Evolutionary conservation across 78 protist species (phyloP), one percentile per base, ranked within the genome.

Genomic region (Dictyostelium discoideum): DNA sequence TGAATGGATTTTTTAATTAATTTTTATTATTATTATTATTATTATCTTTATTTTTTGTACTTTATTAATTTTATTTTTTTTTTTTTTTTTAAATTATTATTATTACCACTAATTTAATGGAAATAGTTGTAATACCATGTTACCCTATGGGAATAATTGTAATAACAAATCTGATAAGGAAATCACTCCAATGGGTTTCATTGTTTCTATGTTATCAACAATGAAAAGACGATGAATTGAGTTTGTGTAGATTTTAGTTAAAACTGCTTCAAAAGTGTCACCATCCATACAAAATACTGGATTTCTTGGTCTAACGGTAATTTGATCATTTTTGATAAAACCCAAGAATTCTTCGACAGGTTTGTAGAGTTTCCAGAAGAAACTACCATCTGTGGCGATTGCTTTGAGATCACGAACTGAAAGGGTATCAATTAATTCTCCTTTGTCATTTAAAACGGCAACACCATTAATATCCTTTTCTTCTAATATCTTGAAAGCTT

Each of bases 171-270:
- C 95, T 54, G 77, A 42, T 1, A 90, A 7, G 4, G 69, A 22
- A 48, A 90, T 90, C 0, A 90, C 95, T 2, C 84, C 81, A 20
- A 82, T 90, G 83, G 95, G 95, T 39, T 82, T 80, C 60, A 69
- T 63, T 3, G 88, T 13, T 24, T 80, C 87, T 0, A 63, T 3
- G 6, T 3, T 14, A 69, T 90, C 95, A 11, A 90, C 88, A 0
- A 90, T 85, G 76, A 90, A 90, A 79, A 90, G 69, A 90, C 95
- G 95, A 48, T 90, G 95, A 13, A 90, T 83, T 72, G 74, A 86
- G 69, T 90, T 90, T 3, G 95, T 50, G 48, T 72, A 73, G 39
- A 90, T 80, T 80, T 90, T 90, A 9, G 95, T 90, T 18, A 90
- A 44, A 16, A 69, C 88, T 13, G 85, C 32, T 72, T 90, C 95